Percentiles rank a stretch among this genome's conserved stretches.
Evolutionary conservation across 2,329 filamentous ascomycete species (phyloP).

Genomic region (Capronia coronata): DNA sequence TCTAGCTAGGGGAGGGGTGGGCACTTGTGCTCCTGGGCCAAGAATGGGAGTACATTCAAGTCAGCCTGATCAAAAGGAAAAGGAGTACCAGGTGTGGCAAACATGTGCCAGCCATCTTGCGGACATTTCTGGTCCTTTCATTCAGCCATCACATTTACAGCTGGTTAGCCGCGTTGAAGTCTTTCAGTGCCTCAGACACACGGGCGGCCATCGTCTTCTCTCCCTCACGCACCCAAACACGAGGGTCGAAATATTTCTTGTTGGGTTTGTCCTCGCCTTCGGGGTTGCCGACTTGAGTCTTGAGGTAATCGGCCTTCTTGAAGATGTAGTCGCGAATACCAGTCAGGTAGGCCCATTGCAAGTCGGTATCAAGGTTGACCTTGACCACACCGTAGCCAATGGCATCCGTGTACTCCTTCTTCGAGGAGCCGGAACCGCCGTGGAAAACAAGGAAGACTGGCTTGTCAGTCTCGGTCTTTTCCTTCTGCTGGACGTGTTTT

Average conservation of each 20-base stretch:
- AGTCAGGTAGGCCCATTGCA: conserved; percentile 87
- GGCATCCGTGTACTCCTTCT: conserved; percentile 82
- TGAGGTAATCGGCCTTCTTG: conserved; percentile 91
- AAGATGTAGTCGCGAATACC: conserved; percentile 93
- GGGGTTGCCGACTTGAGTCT: conserved; percentile 83
- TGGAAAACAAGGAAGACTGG: conserved; percentile 99
- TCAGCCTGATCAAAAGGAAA: too few relatives aligned
- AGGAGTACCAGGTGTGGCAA: too few relatives aligned
- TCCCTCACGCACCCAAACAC: conserved; percentile 85
- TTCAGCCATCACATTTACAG: conserved; percentile 61
- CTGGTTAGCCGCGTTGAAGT: conserved; percentile 82
- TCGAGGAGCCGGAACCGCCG: conserved; percentile 85
- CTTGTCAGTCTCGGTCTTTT: conserved; percentile 66
- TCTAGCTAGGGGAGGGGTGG: too few relatives aligned
- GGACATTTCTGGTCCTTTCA: neutral
- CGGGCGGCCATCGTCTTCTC: conserved; percentile 93
- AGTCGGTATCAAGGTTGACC: conserved; percentile 98
- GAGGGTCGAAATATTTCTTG: conserved; percentile 91
- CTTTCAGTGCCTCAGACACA: conserved; percentile 71
- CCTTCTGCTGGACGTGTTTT: conserved; percentile 77
- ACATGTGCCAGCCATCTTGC: neutral
- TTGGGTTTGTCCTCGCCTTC: conserved; percentile 96
- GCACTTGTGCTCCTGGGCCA: neutral
- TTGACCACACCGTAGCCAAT: conserved; percentile 95
- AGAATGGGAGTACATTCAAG: neutral